phyloP scores from a whole-genome alignment of 495 filamentous ascomycete genomes.

The Daldinia bambusicola region DNA sequence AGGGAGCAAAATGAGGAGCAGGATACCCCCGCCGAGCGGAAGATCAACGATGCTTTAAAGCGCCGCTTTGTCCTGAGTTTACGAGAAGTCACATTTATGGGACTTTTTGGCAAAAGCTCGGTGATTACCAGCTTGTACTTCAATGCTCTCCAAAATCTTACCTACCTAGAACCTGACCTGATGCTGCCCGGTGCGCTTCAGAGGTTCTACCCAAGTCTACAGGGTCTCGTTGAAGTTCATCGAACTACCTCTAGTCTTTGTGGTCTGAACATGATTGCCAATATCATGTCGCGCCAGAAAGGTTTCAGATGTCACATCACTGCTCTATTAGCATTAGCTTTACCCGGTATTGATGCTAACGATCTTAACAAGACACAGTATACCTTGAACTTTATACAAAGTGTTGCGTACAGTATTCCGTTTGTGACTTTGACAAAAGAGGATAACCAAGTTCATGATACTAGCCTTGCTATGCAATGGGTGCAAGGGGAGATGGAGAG shows the following conservation, averaged over 20 bases:
- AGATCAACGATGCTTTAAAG: slow-evolving; percentile 81
- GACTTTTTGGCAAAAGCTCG: slow-evolving; percentile 93
- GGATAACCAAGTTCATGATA: slow-evolving; percentile 73
- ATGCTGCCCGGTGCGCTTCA: slow-evolving; percentile 95
- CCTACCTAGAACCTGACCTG: slow-evolving; percentile 89
- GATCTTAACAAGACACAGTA: slow-evolving; percentile 96
- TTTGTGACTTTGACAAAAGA: slow-evolving; percentile 83
- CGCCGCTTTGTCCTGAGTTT: slow-evolving; percentile 89
- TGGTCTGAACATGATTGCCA: slow-evolving; percentile 86
- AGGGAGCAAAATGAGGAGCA: slow-evolving; percentile 91
- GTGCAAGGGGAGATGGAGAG: slow-evolving; percentile 91
- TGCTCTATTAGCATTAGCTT: slow-evolving; percentile 85
- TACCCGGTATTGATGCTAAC: slow-evolving; percentile 97
- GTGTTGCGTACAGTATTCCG: slow-evolving; percentile 93
- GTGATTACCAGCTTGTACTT: slow-evolving; percentile 91
- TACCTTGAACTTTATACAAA: slow-evolving; percentile 93
- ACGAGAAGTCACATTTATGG: slow-evolving; percentile 96
- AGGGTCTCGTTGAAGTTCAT: slow-evolving; percentile 96
- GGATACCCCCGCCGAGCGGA: slow-evolving; percentile 81
- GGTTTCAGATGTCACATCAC: slow-evolving; percentile 96
- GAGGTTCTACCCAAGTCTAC: slow-evolving; percentile 94
- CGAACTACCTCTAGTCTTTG: slow-evolving; percentile 93
- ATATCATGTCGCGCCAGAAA: slow-evolving; percentile 88
- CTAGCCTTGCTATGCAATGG: slow-evolving; percentile 89
- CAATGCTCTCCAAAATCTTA: slow-evolving; percentile 85